phyloP scores from a whole-genome alignment of 257 asterid genomes.

The Salvia hispanica region DNA sequence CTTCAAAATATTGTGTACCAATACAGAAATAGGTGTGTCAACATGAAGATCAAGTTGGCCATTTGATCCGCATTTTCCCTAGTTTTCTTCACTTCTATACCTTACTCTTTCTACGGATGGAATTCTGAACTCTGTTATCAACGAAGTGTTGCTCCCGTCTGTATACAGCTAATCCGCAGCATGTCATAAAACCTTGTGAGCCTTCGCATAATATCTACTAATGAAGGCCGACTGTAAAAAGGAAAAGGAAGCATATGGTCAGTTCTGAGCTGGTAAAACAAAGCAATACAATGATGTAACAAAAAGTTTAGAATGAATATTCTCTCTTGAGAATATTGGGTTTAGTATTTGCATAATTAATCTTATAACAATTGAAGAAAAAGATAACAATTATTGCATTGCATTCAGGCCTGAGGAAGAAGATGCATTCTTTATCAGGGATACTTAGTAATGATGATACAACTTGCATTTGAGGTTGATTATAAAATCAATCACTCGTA shows the following conservation, averaged over 20 bases:
- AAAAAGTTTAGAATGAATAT: background rate
- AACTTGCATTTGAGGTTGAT: too few species aligned
- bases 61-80: conserved; percentile 3
- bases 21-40: too few species aligned
- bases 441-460: too few species aligned
- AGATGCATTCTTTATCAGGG: too few species aligned
- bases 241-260: conserved; percentile 15
- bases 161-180: background rate
- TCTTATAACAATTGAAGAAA: background rate
- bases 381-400: background rate
- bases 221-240: conserved; percentile 70
- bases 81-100: conserved; percentile 4
- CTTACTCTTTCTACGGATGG: conserved; percentile 11
- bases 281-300: background rate
- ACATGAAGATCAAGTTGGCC: background rate
- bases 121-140: background rate
- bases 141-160: conserved; percentile 6
- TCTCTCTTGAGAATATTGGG: background rate
- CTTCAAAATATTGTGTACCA: too few species aligned
- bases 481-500: background rate
- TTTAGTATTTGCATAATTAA: background rate
- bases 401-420: background rate
- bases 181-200: conserved; percentile 50
- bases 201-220: conserved; percentile 90
- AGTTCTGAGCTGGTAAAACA: background rate